Evolutionary conservation across 2,329 filamentous ascomycete species (phyloP).

Genomic region (Pestalotiopsis sp.): DNA sequence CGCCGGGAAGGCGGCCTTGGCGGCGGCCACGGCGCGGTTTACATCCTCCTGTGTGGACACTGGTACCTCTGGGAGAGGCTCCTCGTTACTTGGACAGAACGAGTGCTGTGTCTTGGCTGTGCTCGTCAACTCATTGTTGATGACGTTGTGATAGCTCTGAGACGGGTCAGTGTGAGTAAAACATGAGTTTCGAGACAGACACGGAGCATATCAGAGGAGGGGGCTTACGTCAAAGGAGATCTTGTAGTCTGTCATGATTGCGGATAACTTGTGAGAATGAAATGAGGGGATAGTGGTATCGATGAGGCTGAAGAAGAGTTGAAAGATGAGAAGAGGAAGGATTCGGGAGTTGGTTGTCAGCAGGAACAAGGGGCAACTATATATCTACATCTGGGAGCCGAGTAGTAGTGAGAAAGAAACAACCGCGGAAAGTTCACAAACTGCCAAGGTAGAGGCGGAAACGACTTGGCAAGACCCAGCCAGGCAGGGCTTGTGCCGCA

Average conservation of each 20-base stretch:
- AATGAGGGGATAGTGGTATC: neutral
- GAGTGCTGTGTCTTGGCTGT: neutral
- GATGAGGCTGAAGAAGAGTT: neutral
- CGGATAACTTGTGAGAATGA: neutral
- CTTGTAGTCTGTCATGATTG: neutral
- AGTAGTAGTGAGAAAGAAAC: neutral
- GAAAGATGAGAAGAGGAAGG: neutral
- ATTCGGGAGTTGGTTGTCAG: neutral
- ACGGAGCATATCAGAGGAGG: neutral
- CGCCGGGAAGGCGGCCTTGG: neutral
- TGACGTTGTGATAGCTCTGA: slow-evolving; percentile 7
- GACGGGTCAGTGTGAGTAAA: neutral
- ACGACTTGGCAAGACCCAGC: neutral
- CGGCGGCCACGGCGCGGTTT: neutral
- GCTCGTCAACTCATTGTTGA: slow-evolving; percentile 8
- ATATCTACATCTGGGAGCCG: neutral
- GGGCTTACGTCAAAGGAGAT: neutral
- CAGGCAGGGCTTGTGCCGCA: neutral
- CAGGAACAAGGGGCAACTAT: neutral
- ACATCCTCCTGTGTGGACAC: slow-evolving; percentile 6
- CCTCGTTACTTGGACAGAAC: slow-evolving; percentile 6
- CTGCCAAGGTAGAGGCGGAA: neutral
- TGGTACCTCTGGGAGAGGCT: neutral
- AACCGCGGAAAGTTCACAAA: neutral
- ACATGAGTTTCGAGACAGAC: neutral